Conservation (phyloP, 2,329 filamentous ascomycete species). For the Calonectria multiphialidica region DNA sequence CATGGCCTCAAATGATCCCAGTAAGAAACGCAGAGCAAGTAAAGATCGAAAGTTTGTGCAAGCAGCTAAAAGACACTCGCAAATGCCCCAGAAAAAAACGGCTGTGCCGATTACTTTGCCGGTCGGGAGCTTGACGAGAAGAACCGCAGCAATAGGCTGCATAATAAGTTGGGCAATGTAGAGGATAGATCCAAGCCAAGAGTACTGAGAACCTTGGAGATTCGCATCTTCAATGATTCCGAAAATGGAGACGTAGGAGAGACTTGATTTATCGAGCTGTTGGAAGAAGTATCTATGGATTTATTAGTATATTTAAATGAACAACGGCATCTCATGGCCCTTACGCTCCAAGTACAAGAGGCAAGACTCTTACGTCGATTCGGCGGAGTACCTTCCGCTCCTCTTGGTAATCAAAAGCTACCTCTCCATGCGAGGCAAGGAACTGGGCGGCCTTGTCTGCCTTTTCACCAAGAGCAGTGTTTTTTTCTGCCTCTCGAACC, state of each 20-base stretch:
- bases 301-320: background rate
- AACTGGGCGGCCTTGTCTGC: background rate
- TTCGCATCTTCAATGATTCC: slow-evolving; percentile 66
- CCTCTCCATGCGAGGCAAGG: background rate
- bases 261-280: slow-evolving; percentile 47
- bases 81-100: slow-evolving; percentile 65
- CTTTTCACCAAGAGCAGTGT: background rate
- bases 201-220: slow-evolving; percentile 66
- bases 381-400: background rate
- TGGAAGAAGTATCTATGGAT: slow-evolving; percentile 18
- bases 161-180: slow-evolving; percentile 51
- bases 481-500: background rate
- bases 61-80: slow-evolving; percentile 63
- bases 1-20: slow-evolving; percentile 59
- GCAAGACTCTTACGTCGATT: background rate
- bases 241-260: slow-evolving; percentile 74
- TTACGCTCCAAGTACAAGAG: background rate
- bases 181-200: slow-evolving; percentile 68
- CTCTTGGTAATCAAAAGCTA: background rate
- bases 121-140: slow-evolving; percentile 65
- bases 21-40: slow-evolving; percentile 57
- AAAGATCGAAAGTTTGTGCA: slow-evolving; percentile 61
- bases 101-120: slow-evolving; percentile 67
- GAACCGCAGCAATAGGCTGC: slow-evolving; percentile 66
- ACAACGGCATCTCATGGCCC: background rate